Base-by-base conservation (phyloP, 169 alveolate genomes). In the Eimeria necatrix region DNA sequence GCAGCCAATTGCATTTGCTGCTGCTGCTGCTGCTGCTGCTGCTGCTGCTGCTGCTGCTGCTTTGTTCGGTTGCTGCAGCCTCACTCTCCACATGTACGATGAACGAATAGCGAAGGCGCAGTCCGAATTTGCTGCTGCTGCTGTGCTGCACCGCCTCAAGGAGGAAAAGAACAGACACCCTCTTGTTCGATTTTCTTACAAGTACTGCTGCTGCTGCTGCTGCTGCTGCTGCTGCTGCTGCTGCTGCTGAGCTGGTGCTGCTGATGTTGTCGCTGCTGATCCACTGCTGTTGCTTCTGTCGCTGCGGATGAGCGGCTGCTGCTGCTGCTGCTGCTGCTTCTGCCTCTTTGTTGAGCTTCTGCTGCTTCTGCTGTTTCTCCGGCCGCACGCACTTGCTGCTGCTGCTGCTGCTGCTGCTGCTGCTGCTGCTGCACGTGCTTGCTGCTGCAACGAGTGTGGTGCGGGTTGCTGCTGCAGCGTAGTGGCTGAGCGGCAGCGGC, bases 141-240 rank as follows among this genome's bases (percentile, higher is more conserved):
- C 92, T 32, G 78, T 18, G 22, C 53, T 84, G 26, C 52, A 64
- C 22, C 74, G 92, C 12, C n/a, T 84, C 32, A 53, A 70, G 26
- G 92, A 84, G 46, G 92, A 84, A 60, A 84, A 46, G 32, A 56
- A 32, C 53, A 22, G 92, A 2, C 92, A 84, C 18, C 92, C 92
- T 0, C 92, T 84, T 56, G 78, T 84, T 20, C 51, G 92, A 16
- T 84, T 59, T 70, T 49, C 52, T 4, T 84, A 49, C 78, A 84
- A 84, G 92, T 84, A 10, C 74, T 61, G 74, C n/a, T 61, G 74
- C 32, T 61, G 74, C 26, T 61, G 74, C 22, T 61, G 74, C 74
- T 61, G 74, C 74, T 7, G 24, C 9, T 61, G 74, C 22, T 16
- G 24, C 24, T 61, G 24, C 74, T 61, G 74, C 22, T 4, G 49